Conservation (phyloP, 2,329 filamentous ascomycete genomes). For the Alternaria sp. region DNA sequence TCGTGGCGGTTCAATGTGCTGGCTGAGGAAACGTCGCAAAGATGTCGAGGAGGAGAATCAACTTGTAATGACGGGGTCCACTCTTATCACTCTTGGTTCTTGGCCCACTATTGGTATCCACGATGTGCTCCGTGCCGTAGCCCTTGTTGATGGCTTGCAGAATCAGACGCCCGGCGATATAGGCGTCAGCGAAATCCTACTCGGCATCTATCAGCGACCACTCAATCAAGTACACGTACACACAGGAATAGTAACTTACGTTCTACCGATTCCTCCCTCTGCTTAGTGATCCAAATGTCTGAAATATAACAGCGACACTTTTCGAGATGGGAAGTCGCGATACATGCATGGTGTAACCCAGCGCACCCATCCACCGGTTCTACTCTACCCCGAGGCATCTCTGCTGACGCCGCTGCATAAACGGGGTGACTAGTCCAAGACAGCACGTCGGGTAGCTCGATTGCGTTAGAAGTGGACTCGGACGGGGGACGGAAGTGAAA, state of each 20-base stretch:
- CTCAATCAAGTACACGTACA: background rate
- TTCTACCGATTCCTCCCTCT: background rate
- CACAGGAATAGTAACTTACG: background rate
- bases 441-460: background rate
- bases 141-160: background rate
- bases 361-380: background rate
- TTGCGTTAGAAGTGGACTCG: background rate
- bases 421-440: background rate
- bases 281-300: background rate
- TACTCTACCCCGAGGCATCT: background rate
- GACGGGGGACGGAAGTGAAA: background rate
- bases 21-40: background rate
- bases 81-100: background rate
- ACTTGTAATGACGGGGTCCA: background rate
- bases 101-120: background rate
- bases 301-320: background rate
- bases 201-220: background rate
- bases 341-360: background rate
- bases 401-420: background rate
- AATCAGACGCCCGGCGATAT: background rate
- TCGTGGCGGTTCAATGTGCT: slow-evolving; percentile 25
- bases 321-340: background rate
- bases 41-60: background rate
- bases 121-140: background rate
- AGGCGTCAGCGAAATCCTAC: background rate